These are phyloP conservation scores for Raphanus hybrid DNA, from an alignment of 441 rosid species.

Conservation along the genomic window DNA sequence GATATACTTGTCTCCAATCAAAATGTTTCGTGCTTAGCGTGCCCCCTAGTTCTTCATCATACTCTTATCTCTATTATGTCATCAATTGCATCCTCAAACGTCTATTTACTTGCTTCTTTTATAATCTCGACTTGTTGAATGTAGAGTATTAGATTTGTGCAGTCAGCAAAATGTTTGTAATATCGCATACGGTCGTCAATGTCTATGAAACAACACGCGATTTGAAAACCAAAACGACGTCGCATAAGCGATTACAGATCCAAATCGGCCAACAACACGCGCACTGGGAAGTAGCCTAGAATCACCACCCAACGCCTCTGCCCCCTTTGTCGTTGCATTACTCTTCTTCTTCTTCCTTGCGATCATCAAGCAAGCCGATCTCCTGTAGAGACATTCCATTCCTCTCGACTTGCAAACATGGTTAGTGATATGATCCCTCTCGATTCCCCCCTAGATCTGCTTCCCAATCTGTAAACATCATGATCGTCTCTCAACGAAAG, in stretches of 20 bases:
- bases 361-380: slow-evolving; percentile 31
- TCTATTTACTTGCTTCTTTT: not conserved
- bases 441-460: slow-evolving; percentile 20
- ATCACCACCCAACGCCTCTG: not conserved
- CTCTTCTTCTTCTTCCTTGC: slow-evolving; percentile 13
- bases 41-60: not conserved
- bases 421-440: slow-evolving; percentile 38
- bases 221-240: slow-evolving; percentile 8
- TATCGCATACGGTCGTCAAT: not conserved
- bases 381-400: slow-evolving; percentile 15
- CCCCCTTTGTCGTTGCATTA: not conserved
- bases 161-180: not conserved
- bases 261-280: slow-evolving; percentile 15
- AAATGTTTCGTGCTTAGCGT: not conserved
- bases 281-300: slow-evolving; percentile 12
- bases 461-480: not conserved
- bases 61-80: not conserved
- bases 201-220: not conserved
- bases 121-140: not conserved
- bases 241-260: slow-evolving; percentile 27
- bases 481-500: slow-evolving; percentile 2
- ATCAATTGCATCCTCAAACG: not conserved
- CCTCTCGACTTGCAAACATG: slow-evolving; percentile 34
- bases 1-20: not conserved
- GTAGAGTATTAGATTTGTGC: not conserved